Conservation (phyloP, 2,329 filamentous ascomycete species). For the Periconia digitata region DNA sequence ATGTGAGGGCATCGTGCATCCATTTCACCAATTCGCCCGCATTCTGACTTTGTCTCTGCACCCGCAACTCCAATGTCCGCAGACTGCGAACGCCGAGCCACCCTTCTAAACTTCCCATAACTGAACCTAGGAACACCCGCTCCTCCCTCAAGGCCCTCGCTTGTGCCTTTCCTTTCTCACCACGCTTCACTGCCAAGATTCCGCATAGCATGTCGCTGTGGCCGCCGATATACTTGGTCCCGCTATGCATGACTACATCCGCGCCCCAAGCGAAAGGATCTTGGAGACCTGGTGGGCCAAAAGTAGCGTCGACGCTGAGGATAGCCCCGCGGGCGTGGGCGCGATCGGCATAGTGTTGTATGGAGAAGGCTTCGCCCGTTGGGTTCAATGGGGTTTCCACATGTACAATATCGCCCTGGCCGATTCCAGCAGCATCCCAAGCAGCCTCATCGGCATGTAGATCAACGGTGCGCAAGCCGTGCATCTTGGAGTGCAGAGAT, state of each 20-base stretch:
- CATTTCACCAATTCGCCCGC: constrained; percentile 71
- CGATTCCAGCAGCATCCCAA: constrained; percentile 66
- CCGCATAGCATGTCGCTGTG: constrained; percentile 94
- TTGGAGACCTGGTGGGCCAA: constrained; percentile 85
- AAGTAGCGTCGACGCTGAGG: constrained; percentile 86
- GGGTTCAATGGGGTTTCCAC: constrained; percentile 95
- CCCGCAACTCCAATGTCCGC: constrained; percentile 81
- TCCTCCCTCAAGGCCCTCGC: constrained; percentile 63
- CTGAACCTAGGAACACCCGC: constrained; percentile 74
- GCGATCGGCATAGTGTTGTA: constrained; percentile 69
- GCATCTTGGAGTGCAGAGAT: constrained; percentile 70
- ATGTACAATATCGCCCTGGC: constrained; percentile 80
- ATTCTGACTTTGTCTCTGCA: constrained; percentile 73
- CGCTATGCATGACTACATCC: constrained; percentile 87
- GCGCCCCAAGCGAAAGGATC: constrained; percentile 82
- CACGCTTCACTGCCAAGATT: constrained; percentile 66
- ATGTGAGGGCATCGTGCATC: constrained; percentile 58
- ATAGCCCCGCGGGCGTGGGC: constrained; percentile 74
- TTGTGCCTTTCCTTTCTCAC: constrained; percentile 21
- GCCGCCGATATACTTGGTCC: constrained; percentile 94
- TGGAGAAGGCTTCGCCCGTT: constrained; percentile 75
- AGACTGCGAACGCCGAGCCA: constrained; percentile 89
- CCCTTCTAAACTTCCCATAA: constrained; percentile 86
- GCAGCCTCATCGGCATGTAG: constrained; percentile 57
- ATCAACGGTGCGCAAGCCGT: constrained; percentile 70